Base-by-base conservation (phyloP, 352 stramenopile genomes). In the Phytophthora palmivora region DNA sequence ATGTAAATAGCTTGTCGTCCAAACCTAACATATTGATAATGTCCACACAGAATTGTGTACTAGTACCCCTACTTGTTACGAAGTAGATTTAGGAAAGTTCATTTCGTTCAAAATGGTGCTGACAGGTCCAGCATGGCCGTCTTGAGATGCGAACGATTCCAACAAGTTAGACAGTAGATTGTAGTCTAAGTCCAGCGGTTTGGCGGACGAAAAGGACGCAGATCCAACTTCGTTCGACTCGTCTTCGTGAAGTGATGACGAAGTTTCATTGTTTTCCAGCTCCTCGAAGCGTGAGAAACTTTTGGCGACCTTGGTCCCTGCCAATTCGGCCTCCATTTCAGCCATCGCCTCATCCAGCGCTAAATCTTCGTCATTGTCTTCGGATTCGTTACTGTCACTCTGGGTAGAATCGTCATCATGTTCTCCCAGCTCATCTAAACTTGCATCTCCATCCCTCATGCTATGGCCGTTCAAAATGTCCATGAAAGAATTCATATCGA, bases 141-240 rank as follows among this genome's bases (percentile, higher is more conserved):
- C 79, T 57, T 96, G 88, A 10, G 83, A 89, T 18, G 83, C 84
- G 36, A 96, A 77, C 8, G 84, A 94, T 49, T 92, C 86, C 15
- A 96, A 67, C 45, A 96, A 63, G 52, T 92, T 94, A 0, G 84
- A 87, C 38, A 96, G 60, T 67, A 96, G 50, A 63, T 96, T 89
- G 50, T 87, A 94, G 66, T 96, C 83, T 37, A 95, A 41, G 46
- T 95, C 78, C 34, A 94, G 61, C 16, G 84, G 81, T 38, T 82
- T 78, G 39, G 75, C 53, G 3, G 75, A 63, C 33, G 65, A 68
- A 55, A 59, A 72, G 2, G 54, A 65, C 16, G 56, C 19, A 10
- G 59, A 62, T 12, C 52, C 59, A 28, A 63, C 48, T n/a, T 58
- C 58, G 0, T 11, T 43, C 39, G 41, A 60, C 15, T 52, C 53